Evolutionary conservation across 768 basidiomycete species (phyloP), one percentile per base, ranked within the genome.

Genomic region (Psilocybe tampanensis): DNA sequence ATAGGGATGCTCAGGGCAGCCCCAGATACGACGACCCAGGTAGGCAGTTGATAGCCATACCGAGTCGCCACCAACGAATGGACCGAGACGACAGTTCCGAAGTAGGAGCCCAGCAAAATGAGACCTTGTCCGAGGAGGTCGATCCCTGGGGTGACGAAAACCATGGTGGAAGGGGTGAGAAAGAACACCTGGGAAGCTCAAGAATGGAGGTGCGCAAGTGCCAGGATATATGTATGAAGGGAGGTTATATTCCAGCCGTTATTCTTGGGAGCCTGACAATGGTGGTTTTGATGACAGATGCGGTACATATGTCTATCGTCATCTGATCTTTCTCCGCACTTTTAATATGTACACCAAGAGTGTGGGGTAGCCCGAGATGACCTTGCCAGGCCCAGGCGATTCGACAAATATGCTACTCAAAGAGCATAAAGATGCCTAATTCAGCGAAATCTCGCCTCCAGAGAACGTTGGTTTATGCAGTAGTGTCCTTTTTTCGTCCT

Each of bases 1-100:
- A 75, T 34, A 3, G 80, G 82, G 4, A 79, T 55, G 48, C 66
- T 61, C 13, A 73, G 57, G 3, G 72, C 24, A 9, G 72, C 67
- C 6, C 64, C 70, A 1, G 60, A 59, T n/a, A 73, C 60, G 0
- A 78, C 53, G 23, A 72, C 55, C 77, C 77, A 81, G 26, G 70
- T 65, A 1, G 82, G 75, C 17, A 79, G 56, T 5, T 64, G 29
- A 24, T 65, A 56, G 43, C 61, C 60, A 44, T 53, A 22, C 19
- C 55, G 43, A 47, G 47, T 15, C 11, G 56, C 48, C 13, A 61
- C 45, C 19, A 64, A 32, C 32, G 61, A 64, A 44, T 61, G 26
- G 21, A 51, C 23, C 32, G 47, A 43, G 6, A 60, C 11, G 7
- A 61, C 33, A 17, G 54, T 42, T 8, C 56, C 59, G 22, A 57